Conservation (phyloP, 257 asterid genomes). For the Ballota nigra region DNA sequence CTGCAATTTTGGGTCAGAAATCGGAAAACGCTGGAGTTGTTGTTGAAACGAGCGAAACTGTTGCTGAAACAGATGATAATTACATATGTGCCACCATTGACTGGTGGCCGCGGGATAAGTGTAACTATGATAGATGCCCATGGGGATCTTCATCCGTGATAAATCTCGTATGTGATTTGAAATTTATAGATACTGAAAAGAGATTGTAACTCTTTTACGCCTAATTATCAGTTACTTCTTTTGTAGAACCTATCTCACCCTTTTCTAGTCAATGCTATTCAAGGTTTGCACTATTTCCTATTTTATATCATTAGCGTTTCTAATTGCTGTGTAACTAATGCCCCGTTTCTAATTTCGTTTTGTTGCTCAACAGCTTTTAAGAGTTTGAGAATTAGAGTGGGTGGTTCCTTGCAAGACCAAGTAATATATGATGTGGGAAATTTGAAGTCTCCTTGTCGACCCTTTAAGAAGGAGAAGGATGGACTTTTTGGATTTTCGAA, state of each 20-base stretch:
- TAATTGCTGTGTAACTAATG: neutral
- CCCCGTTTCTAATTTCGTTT: constrained; percentile 14
- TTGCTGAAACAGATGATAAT: constrained; percentile 68
- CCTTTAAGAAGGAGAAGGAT: constrained; percentile 51
- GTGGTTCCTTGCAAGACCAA: constrained; percentile 98
- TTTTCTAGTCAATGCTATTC: constrained; percentile 63
- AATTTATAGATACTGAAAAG: neutral
- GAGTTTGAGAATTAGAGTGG: constrained; percentile 74
- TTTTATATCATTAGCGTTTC: neutral
- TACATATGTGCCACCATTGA: constrained; percentile 90
- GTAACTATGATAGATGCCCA: constrained; percentile 77
- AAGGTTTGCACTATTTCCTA: constrained; percentile 48
- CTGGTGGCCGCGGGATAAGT: constrained; percentile 98
- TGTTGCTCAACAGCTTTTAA: constrained; percentile 60
- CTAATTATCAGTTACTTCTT: constrained; percentile 21
- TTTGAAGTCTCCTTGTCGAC: constrained; percentile 47
- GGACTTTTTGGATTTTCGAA: constrained; percentile 91
- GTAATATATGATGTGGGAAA: constrained; percentile 68
- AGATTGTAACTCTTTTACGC: neutral
- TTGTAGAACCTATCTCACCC: constrained; percentile 77
- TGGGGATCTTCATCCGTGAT: constrained; percentile 77
- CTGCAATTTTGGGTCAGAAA: constrained; percentile 45
- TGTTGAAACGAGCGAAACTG: constrained; percentile 44
- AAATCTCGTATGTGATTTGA: constrained; percentile 56
- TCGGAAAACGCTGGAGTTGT: constrained; percentile 45